These are phyloP conservation scores for Pythium scleroteichum DNA, from an alignment of 352 stramenopile species.

Conservation along the genomic window DNA sequence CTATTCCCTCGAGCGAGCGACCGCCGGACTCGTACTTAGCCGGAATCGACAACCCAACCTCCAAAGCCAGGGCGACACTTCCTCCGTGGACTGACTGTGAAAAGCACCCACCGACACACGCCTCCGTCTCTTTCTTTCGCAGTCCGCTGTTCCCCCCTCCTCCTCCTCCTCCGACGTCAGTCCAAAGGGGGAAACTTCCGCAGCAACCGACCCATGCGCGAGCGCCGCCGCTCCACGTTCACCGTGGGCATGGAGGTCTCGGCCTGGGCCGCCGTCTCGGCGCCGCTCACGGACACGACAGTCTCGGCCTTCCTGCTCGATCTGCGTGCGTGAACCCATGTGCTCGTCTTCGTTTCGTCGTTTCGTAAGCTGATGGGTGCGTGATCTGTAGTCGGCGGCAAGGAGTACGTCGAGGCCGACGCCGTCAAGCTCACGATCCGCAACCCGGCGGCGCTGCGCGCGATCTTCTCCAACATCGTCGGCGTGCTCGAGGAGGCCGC, in stretches of 20 bases:
- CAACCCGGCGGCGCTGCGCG: conserved; percentile 56
- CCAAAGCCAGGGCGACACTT: too few species aligned
- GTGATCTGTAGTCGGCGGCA: conserved; percentile 48
- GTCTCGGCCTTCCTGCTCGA: conserved; percentile 44
- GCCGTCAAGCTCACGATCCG: conserved; percentile 65
- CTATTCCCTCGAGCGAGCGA: conserved; percentile 13
- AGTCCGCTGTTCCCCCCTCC: conserved; percentile 2
- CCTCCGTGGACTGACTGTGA: conserved; percentile 5
- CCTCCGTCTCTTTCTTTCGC: conserved; percentile 17
- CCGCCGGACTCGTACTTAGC: conserved; percentile 11
- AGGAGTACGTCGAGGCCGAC: conserved; percentile 61
- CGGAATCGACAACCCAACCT: conserved; percentile 2
- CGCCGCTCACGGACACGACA: conserved; percentile 26
- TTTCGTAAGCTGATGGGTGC: conserved; percentile 2
- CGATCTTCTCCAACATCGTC: conserved; percentile 66
- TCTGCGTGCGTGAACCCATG: conserved; percentile 40
- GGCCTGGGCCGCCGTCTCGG: conserved; percentile 26
- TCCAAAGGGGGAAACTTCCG: conserved; percentile 1
- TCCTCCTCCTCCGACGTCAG: conserved; percentile 6
- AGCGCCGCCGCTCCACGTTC: conserved; percentile 31
- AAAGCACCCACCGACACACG: background rate
- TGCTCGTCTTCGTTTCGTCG: background rate
- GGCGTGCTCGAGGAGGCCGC: conserved; percentile 65
- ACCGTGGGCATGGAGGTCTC: conserved; percentile 32
- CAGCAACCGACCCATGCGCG: conserved; percentile 9